These are phyloP conservation scores for Candida sanyaensis DNA, from an alignment of 1,139 yeast species.

Conservation along the genomic window DNA sequence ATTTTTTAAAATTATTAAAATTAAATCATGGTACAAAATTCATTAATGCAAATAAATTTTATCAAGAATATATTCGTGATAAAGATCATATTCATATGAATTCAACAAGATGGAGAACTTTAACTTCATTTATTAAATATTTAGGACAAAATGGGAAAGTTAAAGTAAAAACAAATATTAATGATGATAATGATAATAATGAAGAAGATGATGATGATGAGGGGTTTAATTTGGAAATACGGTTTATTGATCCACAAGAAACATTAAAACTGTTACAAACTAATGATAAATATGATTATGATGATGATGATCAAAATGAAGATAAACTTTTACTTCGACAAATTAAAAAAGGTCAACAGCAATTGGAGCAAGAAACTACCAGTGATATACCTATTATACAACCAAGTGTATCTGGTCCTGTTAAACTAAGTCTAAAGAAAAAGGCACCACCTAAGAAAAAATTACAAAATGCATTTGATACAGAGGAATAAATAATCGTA, in stretches of 20 bases:
- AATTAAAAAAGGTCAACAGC: slow-evolving; percentile 9
- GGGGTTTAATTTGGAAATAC: slow-evolving; percentile 41
- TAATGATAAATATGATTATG: neutral
- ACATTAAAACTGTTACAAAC: neutral
- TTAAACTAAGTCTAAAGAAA: slow-evolving; percentile 10
- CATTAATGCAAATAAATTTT: slow-evolving; percentile 80
- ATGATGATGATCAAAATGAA: neutral
- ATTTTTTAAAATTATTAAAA: slow-evolving; percentile 64
- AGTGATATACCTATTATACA: neutral
- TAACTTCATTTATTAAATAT: slow-evolving; percentile 69
- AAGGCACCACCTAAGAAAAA: slow-evolving; percentile 1
- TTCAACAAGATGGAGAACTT: slow-evolving; percentile 76
- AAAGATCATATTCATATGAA: slow-evolving; percentile 88
- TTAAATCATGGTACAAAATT: slow-evolving; percentile 79
- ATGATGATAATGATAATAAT: slow-evolving; percentile 47
- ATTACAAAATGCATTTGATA: slow-evolving; percentile 1
- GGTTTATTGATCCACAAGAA: slow-evolving; percentile 27
- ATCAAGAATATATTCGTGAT: slow-evolving; percentile 78
- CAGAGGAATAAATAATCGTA: neutral
- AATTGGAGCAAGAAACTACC: slow-evolving; percentile 3
- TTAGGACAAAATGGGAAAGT: slow-evolving; percentile 64
- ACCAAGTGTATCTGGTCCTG: slow-evolving; percentile 6
- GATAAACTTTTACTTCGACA: slow-evolving; percentile 9
- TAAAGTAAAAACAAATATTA: slow-evolving; percentile 43
- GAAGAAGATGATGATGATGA: slow-evolving; percentile 48